phyloP scores from a whole-genome alignment of 2,329 filamentous ascomycete genomes.

The Tolypocladium endophyticum region DNA sequence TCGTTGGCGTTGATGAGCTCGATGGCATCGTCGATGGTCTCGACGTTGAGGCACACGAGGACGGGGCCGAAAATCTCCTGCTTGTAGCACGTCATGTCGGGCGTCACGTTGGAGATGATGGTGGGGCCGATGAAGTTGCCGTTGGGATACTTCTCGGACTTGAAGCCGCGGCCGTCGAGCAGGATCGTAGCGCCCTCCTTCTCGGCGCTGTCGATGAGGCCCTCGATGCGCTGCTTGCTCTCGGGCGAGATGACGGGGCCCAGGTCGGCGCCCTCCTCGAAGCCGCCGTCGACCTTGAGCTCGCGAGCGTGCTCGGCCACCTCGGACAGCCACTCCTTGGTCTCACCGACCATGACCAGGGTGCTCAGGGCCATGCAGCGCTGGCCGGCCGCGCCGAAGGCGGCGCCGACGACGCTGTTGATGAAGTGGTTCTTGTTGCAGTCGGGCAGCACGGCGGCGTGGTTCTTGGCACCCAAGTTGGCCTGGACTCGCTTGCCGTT shows the following conservation, averaged over 20 bases:
- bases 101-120: constrained; percentile 71
- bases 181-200: constrained; percentile 72
- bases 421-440: constrained; percentile 85
- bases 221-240: constrained; percentile 69
- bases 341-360: constrained; percentile 74
- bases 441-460: constrained; percentile 73
- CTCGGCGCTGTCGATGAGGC: constrained; percentile 65
- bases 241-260: constrained; percentile 74
- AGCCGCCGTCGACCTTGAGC: constrained; percentile 68
- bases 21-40: constrained; percentile 70
- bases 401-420: constrained; percentile 73
- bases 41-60: constrained; percentile 68
- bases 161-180: constrained; percentile 68
- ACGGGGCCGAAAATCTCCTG: constrained; percentile 84
- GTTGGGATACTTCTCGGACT: constrained; percentile 68
- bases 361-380: constrained; percentile 81
- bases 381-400: constrained; percentile 77
- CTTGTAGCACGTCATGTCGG: constrained; percentile 72
- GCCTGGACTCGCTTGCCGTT: constrained; percentile 85
- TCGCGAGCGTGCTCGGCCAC: constrained; percentile 65
- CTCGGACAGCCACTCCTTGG: constrained; percentile 71
- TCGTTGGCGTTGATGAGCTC: constrained; percentile 76
- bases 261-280: constrained; percentile 69
- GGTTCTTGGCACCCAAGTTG: constrained; percentile 83
- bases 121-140: constrained; percentile 81